Evolutionary conservation across 768 basidiomycete genomes (phyloP).

Genomic region (Mycena sanguinolenta): DNA sequence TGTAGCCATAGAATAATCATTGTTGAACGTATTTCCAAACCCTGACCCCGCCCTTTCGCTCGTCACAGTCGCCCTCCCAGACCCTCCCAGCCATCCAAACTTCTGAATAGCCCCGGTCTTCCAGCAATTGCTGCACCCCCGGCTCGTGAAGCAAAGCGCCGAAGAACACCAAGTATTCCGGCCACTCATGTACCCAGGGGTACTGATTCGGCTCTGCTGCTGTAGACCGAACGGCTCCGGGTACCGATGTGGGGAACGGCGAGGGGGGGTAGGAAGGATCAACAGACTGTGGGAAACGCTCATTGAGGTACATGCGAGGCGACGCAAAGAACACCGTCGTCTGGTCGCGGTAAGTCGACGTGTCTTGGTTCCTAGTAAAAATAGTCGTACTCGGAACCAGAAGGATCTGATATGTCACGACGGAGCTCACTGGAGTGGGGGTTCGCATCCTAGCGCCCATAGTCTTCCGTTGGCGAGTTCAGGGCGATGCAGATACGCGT

Average conservation of each 20-base stretch:
- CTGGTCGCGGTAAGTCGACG: conserved; percentile 79
- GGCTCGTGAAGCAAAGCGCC: conserved; percentile 75
- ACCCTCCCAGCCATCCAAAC: conserved; percentile 74
- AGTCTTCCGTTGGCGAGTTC: conserved; percentile 70
- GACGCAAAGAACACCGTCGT: conserved; percentile 84
- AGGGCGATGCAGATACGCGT: conserved; percentile 84
- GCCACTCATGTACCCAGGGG: conserved; percentile 84
- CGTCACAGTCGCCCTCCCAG: conserved; percentile 81
- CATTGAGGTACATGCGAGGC: conserved; percentile 74
- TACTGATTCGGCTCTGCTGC: conserved; percentile 46
- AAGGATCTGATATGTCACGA: neutral
- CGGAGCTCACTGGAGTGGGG: conserved; percentile 81
- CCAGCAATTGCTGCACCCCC: conserved; percentile 62
- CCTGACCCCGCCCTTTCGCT: conserved; percentile 75
- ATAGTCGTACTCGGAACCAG: conserved; percentile 24
- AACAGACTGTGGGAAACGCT: conserved; percentile 76
- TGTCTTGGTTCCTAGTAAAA: conserved; percentile 60
- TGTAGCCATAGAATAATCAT: neutral
- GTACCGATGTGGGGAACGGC: conserved; percentile 63
- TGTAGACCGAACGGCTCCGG: conserved; percentile 49
- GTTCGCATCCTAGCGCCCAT: conserved; percentile 95
- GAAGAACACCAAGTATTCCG: conserved; percentile 86
- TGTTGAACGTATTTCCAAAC: conserved; percentile 69
- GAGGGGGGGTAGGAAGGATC: conserved; percentile 76
- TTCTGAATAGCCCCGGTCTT: conserved; percentile 71